Base-by-base conservation (phyloP, 2,329 filamentous ascomycete species). In the Colletotrichum sp. region DNA sequence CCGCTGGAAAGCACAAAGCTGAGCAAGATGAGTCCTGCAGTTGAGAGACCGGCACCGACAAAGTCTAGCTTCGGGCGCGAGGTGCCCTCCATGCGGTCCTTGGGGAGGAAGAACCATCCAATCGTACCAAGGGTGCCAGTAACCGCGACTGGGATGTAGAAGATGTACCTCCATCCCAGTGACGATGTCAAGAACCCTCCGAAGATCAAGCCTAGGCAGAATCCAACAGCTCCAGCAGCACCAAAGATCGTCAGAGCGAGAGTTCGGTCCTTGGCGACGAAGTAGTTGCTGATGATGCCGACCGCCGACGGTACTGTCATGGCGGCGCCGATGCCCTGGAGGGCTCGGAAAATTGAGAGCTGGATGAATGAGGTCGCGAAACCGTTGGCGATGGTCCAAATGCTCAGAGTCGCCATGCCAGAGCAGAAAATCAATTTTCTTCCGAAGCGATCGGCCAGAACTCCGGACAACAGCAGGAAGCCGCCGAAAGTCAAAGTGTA, bases 241-340 rank as follows among this genome's bases (percentile, higher is more conserved):
- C 72, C 69, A 7, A 75, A 75, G n/a, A 75, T 75, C 16, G 72
- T 75, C 18, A 75, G 36, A 4, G 69, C 69, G 2, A 75, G 52
- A 9, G 72, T 75, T 12, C 69, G 69, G 39, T 75, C 72, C 24
- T 67, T 67, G 1, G 72, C 49, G 24, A 75, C 30, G 10, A 75
- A 75, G 55, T 75, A 75, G 69, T 75, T 75, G 72, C 72, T 75
- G 69, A 75, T 75, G 73, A 99, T 89, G 69, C 96, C 93, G 44
- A 98, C 86, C 0, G 93, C 92, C 0, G 95, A 95, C 0, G 96
- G 96, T 0, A 94, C 94, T 76, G 96, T 93, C 97, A 99, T 99
- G 96, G 72, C 72, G 6, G 72, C 72, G 13, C 72, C 72, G 15
- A 75, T 67, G 4, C 72, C 72, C 7, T 75, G 72, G 4, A 75